Conservation (phyloP, 495 filamentous ascomycete species). For the Trichocladium antarcticum region DNA sequence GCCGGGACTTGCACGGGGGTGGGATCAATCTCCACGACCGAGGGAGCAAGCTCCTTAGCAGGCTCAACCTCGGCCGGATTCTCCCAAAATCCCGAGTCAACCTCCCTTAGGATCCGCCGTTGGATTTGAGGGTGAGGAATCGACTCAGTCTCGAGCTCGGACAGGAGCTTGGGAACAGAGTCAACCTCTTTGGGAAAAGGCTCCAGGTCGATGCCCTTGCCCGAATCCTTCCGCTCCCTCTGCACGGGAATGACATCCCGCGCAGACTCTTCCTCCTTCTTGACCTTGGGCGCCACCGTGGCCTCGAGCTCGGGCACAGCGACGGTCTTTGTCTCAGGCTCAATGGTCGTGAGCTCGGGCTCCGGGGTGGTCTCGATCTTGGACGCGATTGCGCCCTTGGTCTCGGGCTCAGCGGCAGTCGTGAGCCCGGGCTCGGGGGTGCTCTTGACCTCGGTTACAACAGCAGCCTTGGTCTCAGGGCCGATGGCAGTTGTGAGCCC, state of each 20-base stretch:
- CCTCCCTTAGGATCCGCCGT: constrained; percentile 12
- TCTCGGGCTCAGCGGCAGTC: neutral
- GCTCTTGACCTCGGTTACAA: neutral
- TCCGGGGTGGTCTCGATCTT: neutral
- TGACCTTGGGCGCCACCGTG: constrained; percentile 7
- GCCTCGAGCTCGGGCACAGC: neutral
- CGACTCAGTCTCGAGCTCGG: constrained; percentile 8
- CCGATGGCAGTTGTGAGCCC: neutral
- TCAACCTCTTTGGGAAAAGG: constrained; percentile 5
- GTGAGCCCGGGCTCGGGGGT: neutral
- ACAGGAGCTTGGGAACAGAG: constrained; percentile 2
- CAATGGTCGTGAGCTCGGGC: neutral
- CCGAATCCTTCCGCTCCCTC: constrained; percentile 21
- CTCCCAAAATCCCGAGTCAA: constrained; percentile 29
- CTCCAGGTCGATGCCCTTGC: constrained; percentile 19
- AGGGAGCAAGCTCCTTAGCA: constrained; percentile 11
- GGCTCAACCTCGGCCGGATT: constrained; percentile 12
- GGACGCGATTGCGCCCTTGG: neutral
- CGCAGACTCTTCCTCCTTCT: neutral
- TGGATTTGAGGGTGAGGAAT: constrained; percentile 3
- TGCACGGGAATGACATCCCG: neutral
- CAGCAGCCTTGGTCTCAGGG: neutral
- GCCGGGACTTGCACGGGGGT: neutral
- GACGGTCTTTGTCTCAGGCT: constrained; percentile 1
- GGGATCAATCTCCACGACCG: constrained; percentile 14